Percentiles rank a stretch among this genome's conserved stretches.
Evolutionary conservation across 345 rosid genomes (phyloP).

Genomic region (Camelina neglecta): DNA sequence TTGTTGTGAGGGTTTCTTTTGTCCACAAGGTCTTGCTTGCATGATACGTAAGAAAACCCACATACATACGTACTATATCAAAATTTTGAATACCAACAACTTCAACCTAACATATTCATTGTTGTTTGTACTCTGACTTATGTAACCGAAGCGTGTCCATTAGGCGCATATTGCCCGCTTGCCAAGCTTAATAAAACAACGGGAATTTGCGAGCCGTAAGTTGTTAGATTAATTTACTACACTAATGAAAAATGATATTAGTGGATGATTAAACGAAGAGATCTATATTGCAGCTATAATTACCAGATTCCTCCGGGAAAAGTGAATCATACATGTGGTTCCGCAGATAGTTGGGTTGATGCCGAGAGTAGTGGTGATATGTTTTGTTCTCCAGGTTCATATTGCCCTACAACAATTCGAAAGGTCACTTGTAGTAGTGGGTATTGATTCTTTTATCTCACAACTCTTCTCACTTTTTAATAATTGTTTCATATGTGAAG

Average conservation of each 20-base stretch:
- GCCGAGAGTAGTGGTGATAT: slow-evolving; percentile 59
- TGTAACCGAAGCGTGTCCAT: slow-evolving; percentile 73
- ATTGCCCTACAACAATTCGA: slow-evolving; percentile 72
- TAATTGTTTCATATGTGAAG: neutral
- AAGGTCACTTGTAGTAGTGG: slow-evolving; percentile 74
- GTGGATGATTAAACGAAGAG: neutral
- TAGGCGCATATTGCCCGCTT: slow-evolving; percentile 82
- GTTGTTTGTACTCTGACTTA: slow-evolving; percentile 11
- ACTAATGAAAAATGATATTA: neutral
- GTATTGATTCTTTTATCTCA: slow-evolving; percentile 65
- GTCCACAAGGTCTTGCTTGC: slow-evolving; percentile 92
- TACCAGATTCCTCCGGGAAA: slow-evolving; percentile 78
- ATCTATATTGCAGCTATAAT: slow-evolving; percentile 56
- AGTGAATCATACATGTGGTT: slow-evolving; percentile 75
- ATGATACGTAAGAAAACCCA: slow-evolving; percentile 78
- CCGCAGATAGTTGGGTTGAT: slow-evolving; percentile 82
- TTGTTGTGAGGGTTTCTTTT: slow-evolving; percentile 97
- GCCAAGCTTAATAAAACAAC: slow-evolving; percentile 77
- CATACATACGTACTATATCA: neutral
- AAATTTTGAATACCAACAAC: neutral
- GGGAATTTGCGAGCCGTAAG: slow-evolving; percentile 88
- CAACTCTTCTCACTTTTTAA: neutral
- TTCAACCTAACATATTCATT: slow-evolving; percentile 27
- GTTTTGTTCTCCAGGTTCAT: slow-evolving; percentile 86
- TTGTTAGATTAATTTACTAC: slow-evolving; percentile 22